Evolutionary conservation across 495 filamentous ascomycete species (phyloP).

Genomic region (Penicillium chermesinum): DNA sequence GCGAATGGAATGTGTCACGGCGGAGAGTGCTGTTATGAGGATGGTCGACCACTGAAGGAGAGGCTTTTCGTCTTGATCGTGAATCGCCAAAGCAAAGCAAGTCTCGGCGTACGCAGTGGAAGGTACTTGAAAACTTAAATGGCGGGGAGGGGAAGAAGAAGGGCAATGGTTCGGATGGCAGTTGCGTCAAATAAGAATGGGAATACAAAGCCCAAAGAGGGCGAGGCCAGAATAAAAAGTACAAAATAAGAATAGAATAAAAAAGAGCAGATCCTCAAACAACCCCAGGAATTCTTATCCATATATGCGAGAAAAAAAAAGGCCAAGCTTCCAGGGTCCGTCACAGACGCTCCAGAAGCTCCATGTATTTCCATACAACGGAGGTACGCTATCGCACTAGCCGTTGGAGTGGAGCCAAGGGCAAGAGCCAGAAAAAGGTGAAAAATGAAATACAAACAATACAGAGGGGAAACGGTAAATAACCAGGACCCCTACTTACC

Average conservation of each 20-base stretch:
- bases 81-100: not conserved
- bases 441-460: not conserved
- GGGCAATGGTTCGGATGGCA: not conserved
- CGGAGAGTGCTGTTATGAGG: not conserved
- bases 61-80: not conserved
- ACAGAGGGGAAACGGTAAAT: conserved; percentile 5
- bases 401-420: conserved; percentile 12
- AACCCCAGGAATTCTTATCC: conserved; percentile 15
- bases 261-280: conserved; percentile 5
- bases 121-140: not conserved
- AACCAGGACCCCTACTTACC: conserved; percentile 21
- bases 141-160: not conserved
- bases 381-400: conserved; percentile 12
- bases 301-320: conserved; percentile 16
- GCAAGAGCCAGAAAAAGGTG: not conserved
- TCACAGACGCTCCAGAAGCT: conserved; percentile 19
- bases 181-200: conserved; percentile 1
- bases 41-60: conserved; percentile 7
- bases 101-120: not conserved
- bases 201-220: not conserved
- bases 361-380: conserved; percentile 11
- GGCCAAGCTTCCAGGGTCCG: conserved; percentile 31
- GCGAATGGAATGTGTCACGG: not conserved
- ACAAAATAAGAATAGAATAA: conserved; percentile 9
- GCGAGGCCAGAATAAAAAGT: conserved; percentile 5